Evolutionary conservation across 2,329 filamentous ascomycete species (phyloP), one percentile per base, ranked within the genome.

Genomic region (Fusarium sp.): DNA sequence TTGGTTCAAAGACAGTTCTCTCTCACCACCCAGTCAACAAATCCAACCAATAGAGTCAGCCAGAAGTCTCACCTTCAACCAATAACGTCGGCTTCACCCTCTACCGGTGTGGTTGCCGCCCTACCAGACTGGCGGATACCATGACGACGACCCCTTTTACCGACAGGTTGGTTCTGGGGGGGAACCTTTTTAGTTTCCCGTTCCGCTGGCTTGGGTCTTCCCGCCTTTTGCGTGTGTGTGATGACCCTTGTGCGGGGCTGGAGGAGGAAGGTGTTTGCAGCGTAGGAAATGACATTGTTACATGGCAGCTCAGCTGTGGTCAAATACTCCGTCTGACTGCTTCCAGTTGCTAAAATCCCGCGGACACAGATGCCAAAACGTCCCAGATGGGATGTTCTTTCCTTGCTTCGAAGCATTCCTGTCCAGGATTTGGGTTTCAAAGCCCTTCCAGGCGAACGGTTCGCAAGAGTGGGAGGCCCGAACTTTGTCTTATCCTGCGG

Each of bases 301-400:
- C 45, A 44, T 39, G 40, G 15, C 15, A 53, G 25, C 9, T 46
- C 46, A 51, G 33, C 58, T 54, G 27, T 23, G 19, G 52, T 46
- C 48, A 43, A 46, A 23, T 41, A 51, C 30, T 27, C 59, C 61
- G 61, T 64, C 61, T 64, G 30, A 59, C 61, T 62, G 61, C 59
- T 54, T 62, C 22, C 6, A 19, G 9, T 4, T 13, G n/a, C 0
- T 6, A 15, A 33, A 33, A 10, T 23, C 11, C 20, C 33, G 43
- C 55, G 55, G 40, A 17, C 23, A 40, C 32, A 23, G 23, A 45
- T 62, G 3, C 58, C 58, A 13, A 27, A 62, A 37, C 23, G 56
- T 43, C 59, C 59, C 15, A 53, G 40, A 44, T 33, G n/a, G 47
- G 48, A 35, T 22, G 17, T 20, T 15, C 7, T 17, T 51, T 10